Percentiles rank a stretch among this genome's conserved stretches.
Conservation (phyloP, 306 rosid genomes). For the Begonia peltatifolia region DNA sequence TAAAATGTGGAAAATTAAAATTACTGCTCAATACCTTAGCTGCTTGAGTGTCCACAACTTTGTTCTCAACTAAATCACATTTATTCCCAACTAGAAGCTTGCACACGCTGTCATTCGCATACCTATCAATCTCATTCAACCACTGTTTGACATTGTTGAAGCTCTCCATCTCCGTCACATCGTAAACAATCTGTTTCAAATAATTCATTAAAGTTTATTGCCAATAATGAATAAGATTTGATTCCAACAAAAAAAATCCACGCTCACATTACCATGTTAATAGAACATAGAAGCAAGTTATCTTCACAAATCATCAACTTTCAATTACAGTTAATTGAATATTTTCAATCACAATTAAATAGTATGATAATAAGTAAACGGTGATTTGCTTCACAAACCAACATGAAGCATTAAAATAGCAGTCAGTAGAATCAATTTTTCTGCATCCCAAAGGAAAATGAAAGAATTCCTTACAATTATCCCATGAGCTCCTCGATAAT, state of each 20-base stretch:
- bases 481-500: slow-evolving; percentile 97
- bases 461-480: slow-evolving; percentile 49
- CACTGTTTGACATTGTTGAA: slow-evolving; percentile 97
- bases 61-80: slow-evolving; percentile 70
- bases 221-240: no score
- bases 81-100: slow-evolving; percentile 94
- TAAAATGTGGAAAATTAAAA: no score
- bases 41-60: slow-evolving; percentile 78
- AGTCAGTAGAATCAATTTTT: neutral
- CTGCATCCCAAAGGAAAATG: slow-evolving; percentile 1
- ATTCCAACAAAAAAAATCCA: no score
- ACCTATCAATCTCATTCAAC: slow-evolving; percentile 90
- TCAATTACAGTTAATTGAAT: no score
- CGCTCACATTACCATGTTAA: no score
- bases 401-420: no score
- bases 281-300: no score
- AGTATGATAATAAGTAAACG: no score
- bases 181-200: slow-evolving; percentile 82
- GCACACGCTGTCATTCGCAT: slow-evolving; percentile 83
- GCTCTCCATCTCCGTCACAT: slow-evolving; percentile 91
- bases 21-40: slow-evolving; percentile 43
- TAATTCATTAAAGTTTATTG: no score
- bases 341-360: no score
- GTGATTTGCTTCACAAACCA: no score
- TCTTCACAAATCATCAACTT: no score